Percentiles rank a stretch among this genome's conserved stretches.
Conservation (phyloP, 106 monocot genomes). For the Triglochin maritima region DNA sequence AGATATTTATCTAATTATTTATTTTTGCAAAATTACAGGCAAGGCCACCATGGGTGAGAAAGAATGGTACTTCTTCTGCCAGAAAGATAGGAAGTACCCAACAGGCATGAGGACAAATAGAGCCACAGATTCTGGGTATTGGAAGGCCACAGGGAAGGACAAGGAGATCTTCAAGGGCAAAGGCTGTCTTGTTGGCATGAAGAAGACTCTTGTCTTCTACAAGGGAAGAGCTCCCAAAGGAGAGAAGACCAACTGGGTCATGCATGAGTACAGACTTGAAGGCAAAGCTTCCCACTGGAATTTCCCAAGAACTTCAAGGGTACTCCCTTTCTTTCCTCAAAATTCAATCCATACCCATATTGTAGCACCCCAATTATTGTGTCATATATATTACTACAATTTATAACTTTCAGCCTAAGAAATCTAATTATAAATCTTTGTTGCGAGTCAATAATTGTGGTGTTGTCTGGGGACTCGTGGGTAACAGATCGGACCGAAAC, state of each 20-base stretch:
- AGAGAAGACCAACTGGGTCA: slow-evolving; percentile 60
- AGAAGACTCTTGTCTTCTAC: slow-evolving; percentile 90
- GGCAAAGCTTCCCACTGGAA: slow-evolving; percentile 27
- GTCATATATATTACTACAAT: too few species aligned
- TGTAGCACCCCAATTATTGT: neutral
- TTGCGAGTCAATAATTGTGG: too few species aligned
- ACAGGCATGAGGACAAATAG: slow-evolving; percentile 70
- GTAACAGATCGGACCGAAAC: too few species aligned
- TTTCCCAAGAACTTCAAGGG: slow-evolving; percentile 5
- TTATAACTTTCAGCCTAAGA: too few species aligned
- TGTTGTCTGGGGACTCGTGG: too few species aligned
- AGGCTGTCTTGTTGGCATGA: slow-evolving; percentile 46
- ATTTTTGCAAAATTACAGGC: slow-evolving; percentile 10
- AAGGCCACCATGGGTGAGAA: slow-evolving; percentile 75
- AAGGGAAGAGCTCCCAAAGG: slow-evolving; percentile 60
- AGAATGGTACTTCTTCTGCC: slow-evolving; percentile 76
- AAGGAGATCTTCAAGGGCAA: slow-evolving; percentile 42
- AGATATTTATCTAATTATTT: neutral
- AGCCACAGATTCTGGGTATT: slow-evolving; percentile 62
- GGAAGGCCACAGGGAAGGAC: slow-evolving; percentile 90
- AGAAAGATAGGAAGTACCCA: slow-evolving; percentile 63
- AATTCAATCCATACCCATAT: neutral
- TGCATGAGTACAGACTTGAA: slow-evolving; percentile 70
- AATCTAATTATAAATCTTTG: too few species aligned
- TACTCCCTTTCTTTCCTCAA: neutral